Evolutionary conservation across 176 grass and related monocot species (phyloP), one percentile per base, ranked within the genome.

Genomic region (Lolium perenne): DNA sequence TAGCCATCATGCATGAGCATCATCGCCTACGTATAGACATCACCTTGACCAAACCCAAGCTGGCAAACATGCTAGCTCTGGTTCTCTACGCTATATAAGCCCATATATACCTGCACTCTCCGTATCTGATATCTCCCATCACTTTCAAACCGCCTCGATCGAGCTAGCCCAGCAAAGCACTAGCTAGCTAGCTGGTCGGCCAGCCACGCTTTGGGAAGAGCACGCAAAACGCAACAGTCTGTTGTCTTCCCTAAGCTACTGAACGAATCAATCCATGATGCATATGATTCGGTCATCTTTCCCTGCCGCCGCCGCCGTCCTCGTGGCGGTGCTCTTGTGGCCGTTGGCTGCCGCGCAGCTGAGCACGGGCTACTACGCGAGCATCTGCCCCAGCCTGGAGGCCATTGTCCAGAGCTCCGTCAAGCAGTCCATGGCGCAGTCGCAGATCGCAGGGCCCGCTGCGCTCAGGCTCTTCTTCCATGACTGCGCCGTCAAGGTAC

Each of bases 391-490:
- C 0, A 82, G 91, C 82, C 82, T 93, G 7, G 88, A 95, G 75
- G 69, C 13, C 82, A 79, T 93, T 53, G 65, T 95, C 18, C 91
- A 83, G 22, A 58, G 11, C 15, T 58, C 88, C 15, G 93, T 95
- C 43, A 59, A 61, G 15, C 56, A 66, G 66, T 71, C 83, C 76
- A 85, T 90, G 87, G 80, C 43, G 11, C 78, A 73, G 65, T 87
- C 84, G 38, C 90, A 79, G 9, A 48, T 88, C 63, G 25, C 87
- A 13, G 93, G 72, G 13, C 82, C 78, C 2, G 90, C 90, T 41
- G 80, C 90, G 41, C 87, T 95, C 8, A 78, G 93, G 17, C 90
- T 95, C 78, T 92, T 90, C 85, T 92, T 95, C 93, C 93, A 95
- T 41, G 93, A 95, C 78, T 95, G 90, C 50, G 85, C 90, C n/a